A percentile compares a stretch with the other conserved stretches of the same genome.
phyloP scores from a whole-genome alignment of 2,329 filamentous ascomycete genomes.

The Aspergillus sp. region DNA sequence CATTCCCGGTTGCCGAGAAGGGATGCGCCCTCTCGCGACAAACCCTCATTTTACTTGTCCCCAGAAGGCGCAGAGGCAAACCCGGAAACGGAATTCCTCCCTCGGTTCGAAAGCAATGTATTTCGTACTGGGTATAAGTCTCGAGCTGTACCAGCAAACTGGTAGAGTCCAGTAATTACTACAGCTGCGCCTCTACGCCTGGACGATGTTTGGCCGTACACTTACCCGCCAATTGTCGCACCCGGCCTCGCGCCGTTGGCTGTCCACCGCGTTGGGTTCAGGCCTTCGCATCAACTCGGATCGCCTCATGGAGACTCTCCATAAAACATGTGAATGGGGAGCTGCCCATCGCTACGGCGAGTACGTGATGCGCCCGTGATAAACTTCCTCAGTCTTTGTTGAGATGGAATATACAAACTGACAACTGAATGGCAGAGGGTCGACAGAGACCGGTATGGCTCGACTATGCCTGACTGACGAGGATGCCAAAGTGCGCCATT shows the following conservation, averaged over 20 bases:
- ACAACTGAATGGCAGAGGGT: constrained; percentile 7
- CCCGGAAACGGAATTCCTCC: not conserved
- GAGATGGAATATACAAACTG: too few relatives aligned
- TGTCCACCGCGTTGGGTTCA: constrained; percentile 12
- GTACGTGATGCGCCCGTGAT: constrained; percentile 18
- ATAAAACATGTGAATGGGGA: constrained; percentile 37
- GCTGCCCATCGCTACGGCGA: constrained; percentile 30
- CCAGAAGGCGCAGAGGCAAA: not conserved
- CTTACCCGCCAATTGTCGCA: not conserved
- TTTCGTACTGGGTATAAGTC: too few relatives aligned
- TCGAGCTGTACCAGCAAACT: too few relatives aligned
- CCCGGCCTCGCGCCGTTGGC: not conserved
- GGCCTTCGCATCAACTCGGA: constrained; percentile 30
- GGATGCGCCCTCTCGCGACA: constrained; percentile 24
- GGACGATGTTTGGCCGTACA: not conserved
- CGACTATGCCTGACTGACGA: constrained; percentile 68
- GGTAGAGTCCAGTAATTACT: too few relatives aligned
- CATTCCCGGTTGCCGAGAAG: not conserved
- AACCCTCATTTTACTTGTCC: not conserved
- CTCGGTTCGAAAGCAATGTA: not conserved
- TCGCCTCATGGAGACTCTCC: constrained; percentile 33
- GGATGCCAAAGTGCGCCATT: constrained; percentile 67
- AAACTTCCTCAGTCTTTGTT: not conserved
- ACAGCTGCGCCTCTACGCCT: too few relatives aligned
- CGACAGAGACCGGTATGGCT: constrained; percentile 61